Conservation (phyloP, 305 asterid species). For the Fraxinus dipetala region DNA sequence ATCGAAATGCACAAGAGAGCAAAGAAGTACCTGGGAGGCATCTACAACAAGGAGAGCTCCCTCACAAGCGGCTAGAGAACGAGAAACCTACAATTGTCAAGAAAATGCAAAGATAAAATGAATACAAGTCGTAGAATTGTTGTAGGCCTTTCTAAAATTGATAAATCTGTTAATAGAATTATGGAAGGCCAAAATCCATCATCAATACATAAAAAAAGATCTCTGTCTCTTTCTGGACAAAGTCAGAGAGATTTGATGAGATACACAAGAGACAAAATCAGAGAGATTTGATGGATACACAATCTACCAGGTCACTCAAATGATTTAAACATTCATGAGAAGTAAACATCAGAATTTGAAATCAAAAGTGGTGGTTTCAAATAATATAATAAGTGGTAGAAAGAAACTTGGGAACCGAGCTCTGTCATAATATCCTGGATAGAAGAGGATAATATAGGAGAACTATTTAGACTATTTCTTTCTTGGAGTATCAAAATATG, state of each 20-base stretch:
- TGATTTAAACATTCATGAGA: neutral
- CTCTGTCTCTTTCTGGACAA: neutral
- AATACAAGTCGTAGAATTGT: conserved; percentile 4
- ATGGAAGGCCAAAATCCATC: neutral
- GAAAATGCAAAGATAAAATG: conserved; percentile 25
- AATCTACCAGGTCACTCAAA: neutral
- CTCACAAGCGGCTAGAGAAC: conserved; percentile 99
- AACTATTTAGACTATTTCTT: neutral
- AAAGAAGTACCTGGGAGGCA: conserved; percentile 80
- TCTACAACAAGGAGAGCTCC: conserved; percentile 99
- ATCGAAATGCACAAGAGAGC: conserved; percentile 8
- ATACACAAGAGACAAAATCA: neutral
- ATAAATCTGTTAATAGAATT: neutral
- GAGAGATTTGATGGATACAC: neutral
- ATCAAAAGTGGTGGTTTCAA: neutral
- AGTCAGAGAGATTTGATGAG: neutral
- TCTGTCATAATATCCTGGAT: neutral
- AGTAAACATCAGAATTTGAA: neutral
- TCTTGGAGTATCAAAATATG: neutral
- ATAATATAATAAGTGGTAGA: neutral
- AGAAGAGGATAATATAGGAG: neutral
- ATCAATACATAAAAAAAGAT: neutral
- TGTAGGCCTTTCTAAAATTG: neutral
- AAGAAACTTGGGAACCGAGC: neutral
- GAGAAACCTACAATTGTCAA: conserved; percentile 68